Evolutionary conservation across 2,329 filamentous ascomycete species (phyloP).

Genomic region (Trichophyton verrucosum): DNA sequence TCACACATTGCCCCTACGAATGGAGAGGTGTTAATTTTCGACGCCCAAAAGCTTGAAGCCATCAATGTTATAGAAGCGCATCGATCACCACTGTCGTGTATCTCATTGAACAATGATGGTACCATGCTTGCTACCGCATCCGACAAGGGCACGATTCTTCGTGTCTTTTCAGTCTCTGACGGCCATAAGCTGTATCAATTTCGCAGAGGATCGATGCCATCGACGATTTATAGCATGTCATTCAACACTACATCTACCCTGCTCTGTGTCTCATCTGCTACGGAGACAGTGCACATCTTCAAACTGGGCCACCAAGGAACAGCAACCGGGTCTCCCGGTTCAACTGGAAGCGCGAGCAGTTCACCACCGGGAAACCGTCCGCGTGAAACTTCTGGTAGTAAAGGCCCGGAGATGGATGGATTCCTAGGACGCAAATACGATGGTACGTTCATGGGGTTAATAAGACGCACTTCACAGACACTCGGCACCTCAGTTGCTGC

Average conservation of each 20-base stretch:
- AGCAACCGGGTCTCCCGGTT: slow-evolving; percentile 18
- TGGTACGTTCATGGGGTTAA: slow-evolving; percentile 76
- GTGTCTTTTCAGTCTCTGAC: slow-evolving; percentile 83
- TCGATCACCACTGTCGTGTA: slow-evolving; percentile 76
- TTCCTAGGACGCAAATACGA: slow-evolving; percentile 39
- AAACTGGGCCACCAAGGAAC: slow-evolving; percentile 46
- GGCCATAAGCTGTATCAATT: slow-evolving; percentile 95
- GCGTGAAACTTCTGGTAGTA: slow-evolving; percentile 19
- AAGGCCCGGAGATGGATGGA: slow-evolving; percentile 16
- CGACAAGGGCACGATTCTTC: slow-evolving; percentile 93
- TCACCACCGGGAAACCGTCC: slow-evolving; percentile 23
- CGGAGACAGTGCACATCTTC: slow-evolving; percentile 95
- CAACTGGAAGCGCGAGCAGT: slow-evolving; percentile 14
- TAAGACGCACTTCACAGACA: slow-evolving; percentile 88
- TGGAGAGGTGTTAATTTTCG: slow-evolving; percentile 86
- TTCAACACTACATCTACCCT: slow-evolving; percentile 92
- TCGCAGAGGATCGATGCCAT: slow-evolving; percentile 85
- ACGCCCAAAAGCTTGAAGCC: slow-evolving; percentile 76
- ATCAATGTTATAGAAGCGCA: slow-evolving; percentile 95
- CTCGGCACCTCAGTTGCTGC: slow-evolving; percentile 81
- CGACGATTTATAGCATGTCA: slow-evolving; percentile 95
- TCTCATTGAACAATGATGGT: slow-evolving; percentile 84
- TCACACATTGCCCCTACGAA: slow-evolving; percentile 72
- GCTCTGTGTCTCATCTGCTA: slow-evolving; percentile 88
- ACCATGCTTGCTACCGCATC: slow-evolving; percentile 87